A percentile compares a stretch with the other conserved stretches of the same genome.
Conservation (phyloP, 2,329 filamentous ascomycete species). For the Clonostachys solani region DNA sequence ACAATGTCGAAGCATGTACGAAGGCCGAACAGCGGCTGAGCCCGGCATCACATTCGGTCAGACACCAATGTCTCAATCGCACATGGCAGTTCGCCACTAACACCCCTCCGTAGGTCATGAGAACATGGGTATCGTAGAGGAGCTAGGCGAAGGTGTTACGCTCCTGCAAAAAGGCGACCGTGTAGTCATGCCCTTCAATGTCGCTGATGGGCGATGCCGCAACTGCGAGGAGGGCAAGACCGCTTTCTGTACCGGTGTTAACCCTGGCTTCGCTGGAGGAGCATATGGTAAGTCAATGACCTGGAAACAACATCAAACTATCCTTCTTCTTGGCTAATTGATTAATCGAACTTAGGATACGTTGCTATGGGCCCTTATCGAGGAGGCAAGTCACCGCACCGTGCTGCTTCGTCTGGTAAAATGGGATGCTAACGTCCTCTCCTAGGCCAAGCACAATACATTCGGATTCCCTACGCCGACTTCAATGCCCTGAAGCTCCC, state of each 20-base stretch:
- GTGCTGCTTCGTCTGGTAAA: not conserved
- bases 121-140: constrained; percentile 54
- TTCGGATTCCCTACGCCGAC: constrained; percentile 62
- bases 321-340: not conserved
- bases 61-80: not conserved
- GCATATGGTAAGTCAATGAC: constrained; percentile 17
- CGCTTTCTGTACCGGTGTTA: constrained; percentile 58
- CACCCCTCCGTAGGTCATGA: constrained; percentile 37
- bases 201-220: constrained; percentile 57
- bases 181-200: constrained; percentile 63
- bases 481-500: constrained; percentile 62
- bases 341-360: constrained; percentile 30
- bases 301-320: not conserved
- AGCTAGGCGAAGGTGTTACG: constrained; percentile 54
- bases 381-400: constrained; percentile 16
- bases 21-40: constrained; percentile 59
- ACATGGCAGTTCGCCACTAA: not conserved
- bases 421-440: not conserved
- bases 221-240: constrained; percentile 63
- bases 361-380: constrained; percentile 54
- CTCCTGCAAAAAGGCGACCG: constrained; percentile 58
- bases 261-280: constrained; percentile 28
- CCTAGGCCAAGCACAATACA: constrained; percentile 55
- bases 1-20: constrained; percentile 50
- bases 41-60: constrained; percentile 55